Conservation (phyloP, 208 protist genomes). For the Leptomonas pyrrhocoris region DNA sequence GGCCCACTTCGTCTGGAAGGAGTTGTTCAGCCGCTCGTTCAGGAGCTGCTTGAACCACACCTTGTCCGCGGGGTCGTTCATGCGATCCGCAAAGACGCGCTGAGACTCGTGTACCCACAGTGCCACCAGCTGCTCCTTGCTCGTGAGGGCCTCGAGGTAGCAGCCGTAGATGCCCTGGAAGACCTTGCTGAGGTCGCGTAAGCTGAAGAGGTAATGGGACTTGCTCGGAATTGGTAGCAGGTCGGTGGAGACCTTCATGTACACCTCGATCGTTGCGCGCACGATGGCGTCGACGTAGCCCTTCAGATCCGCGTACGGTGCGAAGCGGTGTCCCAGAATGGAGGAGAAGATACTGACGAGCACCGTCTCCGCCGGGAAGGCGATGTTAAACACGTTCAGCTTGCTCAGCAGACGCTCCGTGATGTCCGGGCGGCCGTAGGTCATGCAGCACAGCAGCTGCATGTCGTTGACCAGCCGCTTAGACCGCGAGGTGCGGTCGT, state of each 20-base stretch:
- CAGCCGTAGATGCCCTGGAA: slow-evolving; percentile 97
- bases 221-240: slow-evolving; percentile 97
- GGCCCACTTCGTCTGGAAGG: slow-evolving; percentile 94
- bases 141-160: slow-evolving; percentile 88
- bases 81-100: slow-evolving; percentile 97
- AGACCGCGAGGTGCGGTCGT: slow-evolving; percentile 95
- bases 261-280: slow-evolving; percentile 95
- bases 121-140: slow-evolving; percentile 94
- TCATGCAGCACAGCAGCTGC: slow-evolving; percentile 97
- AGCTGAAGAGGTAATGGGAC: slow-evolving; percentile 98
- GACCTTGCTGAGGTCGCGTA: slow-evolving; percentile 98
- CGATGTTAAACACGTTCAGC: slow-evolving; percentile 97
- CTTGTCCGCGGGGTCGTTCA: slow-evolving; percentile 94
- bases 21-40: slow-evolving; percentile 90
- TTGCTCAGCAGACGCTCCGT: slow-evolving; percentile 93
- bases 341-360: slow-evolving; percentile 96
- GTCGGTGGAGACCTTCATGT: slow-evolving; percentile 88
- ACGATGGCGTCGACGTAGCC: slow-evolving; percentile 91
- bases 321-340: slow-evolving; percentile 94
- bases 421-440: slow-evolving; percentile 95
- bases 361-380: slow-evolving; percentile 93
- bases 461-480: slow-evolving; percentile 95
- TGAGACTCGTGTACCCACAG: slow-evolving; percentile 98
- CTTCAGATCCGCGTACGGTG: slow-evolving; percentile 93
- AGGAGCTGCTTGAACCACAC: slow-evolving; percentile 93